phyloP scores from a whole-genome alignment of 352 stramenopile genomes.

The Globisporangium heterothallicum region DNA sequence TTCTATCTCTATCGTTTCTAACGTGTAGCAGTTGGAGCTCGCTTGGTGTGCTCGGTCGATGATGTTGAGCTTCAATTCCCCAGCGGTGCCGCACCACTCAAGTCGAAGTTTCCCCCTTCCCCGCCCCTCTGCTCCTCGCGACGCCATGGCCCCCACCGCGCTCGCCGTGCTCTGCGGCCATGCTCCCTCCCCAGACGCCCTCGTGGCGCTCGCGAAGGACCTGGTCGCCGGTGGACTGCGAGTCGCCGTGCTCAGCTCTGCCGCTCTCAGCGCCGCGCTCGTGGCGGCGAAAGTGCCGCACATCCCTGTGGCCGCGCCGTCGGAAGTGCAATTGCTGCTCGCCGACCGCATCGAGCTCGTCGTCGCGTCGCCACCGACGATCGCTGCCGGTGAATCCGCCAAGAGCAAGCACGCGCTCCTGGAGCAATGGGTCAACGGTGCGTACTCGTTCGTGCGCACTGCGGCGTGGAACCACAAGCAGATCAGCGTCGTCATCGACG shows the following conservation, averaged over 20 bases:
- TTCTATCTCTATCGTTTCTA: conserved; percentile 16
- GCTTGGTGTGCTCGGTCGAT: neutral
- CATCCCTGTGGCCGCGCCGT: conserved; percentile 50
- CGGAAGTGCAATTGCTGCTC: conserved; percentile 66
- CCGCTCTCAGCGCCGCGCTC: conserved; percentile 45
- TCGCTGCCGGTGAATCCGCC: conserved; percentile 21
- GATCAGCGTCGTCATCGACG: conserved; percentile 75
- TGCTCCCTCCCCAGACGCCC: conserved; percentile 26
- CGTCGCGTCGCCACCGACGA: conserved; percentile 44
- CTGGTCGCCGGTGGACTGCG: conserved; percentile 54
- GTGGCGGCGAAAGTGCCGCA: conserved; percentile 71
- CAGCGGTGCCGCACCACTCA: conserved; percentile 10
- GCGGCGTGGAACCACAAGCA: conserved; percentile 86
- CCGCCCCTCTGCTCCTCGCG: neutral
- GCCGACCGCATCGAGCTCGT: conserved; percentile 66
- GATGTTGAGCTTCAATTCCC: conserved; percentile 1
- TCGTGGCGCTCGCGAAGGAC: conserved; percentile 43
- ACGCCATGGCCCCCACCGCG: conserved; percentile 30
- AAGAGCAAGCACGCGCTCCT: conserved; percentile 44
- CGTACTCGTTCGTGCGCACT: conserved; percentile 75
- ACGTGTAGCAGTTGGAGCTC: conserved; percentile 16
- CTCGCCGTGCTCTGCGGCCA: conserved; percentile 72
- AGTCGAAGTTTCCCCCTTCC: conserved; percentile 12
- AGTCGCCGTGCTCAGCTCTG: conserved; percentile 57
- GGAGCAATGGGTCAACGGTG: conserved; percentile 62